Conservation (phyloP, 345 rosid species). For the Abelmoschus esculentus region DNA sequence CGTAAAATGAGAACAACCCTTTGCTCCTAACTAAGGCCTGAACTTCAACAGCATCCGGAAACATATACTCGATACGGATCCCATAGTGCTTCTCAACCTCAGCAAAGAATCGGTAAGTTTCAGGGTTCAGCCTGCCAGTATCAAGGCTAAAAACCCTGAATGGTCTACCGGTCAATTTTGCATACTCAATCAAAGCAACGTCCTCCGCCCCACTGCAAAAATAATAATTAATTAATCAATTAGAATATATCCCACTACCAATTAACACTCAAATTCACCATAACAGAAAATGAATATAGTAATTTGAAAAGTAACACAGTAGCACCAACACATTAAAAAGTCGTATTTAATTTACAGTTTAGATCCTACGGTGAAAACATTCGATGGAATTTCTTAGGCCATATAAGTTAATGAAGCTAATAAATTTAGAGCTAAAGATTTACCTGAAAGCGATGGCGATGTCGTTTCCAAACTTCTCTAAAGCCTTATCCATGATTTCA, state of each 20-base stretch:
- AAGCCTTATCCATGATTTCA: slow-evolving; percentile 80
- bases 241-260: neutral
- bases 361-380: neutral
- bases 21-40: slow-evolving; percentile 79
- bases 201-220: slow-evolving; percentile 90
- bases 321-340: neutral
- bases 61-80: slow-evolving; percentile 69
- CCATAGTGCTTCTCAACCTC: slow-evolving; percentile 38
- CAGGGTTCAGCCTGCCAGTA: slow-evolving; percentile 87
- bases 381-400: too few relatives aligned
- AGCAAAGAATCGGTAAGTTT: slow-evolving; percentile 69
- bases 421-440: neutral
- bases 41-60: slow-evolving; percentile 72
- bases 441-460: slow-evolving; percentile 97
- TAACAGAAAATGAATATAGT: slow-evolving; percentile 3
- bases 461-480: slow-evolving; percentile 68
- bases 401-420: neutral
- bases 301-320: neutral
- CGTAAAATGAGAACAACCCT: slow-evolving; percentile 71
- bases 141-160: slow-evolving; percentile 91
- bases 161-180: slow-evolving; percentile 69
- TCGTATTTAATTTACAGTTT: neutral
- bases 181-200: slow-evolving; percentile 92
- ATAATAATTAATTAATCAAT: neutral
- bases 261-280: neutral